Evolutionary conservation across 2,329 filamentous ascomycete species (phyloP), one percentile per base, ranked within the genome.

Genomic region (Kalmusia sp.): DNA sequence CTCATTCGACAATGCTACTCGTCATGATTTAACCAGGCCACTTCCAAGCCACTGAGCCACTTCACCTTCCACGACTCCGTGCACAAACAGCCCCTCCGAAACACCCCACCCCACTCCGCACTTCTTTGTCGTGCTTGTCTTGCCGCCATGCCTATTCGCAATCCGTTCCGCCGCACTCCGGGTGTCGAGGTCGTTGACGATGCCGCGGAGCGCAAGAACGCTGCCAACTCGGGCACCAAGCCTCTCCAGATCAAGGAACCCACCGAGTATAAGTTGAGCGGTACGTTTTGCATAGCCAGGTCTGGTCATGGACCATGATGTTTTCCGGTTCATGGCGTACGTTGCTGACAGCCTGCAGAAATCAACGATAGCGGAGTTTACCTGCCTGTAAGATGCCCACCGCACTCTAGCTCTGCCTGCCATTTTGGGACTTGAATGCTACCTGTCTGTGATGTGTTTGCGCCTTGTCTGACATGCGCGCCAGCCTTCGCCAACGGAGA

Each of bases 281-380:
- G 80, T 82, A 70, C 64, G 77, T 69, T 14, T 34, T 49, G 39
- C 51, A 48, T 41, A 52, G 37, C 35, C 38, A 35, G 9, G 5
- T 41, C 15, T 48, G 49, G 52, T 33, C 52, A 15, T n/a, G 52
- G 15, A 24, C 34, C 53, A 44, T 37, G 48, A 43, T 52, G 46
- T 46, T 30, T 33, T 33, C 35, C 19, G 34, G 49, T 25, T 47
- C 34, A 2, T 33, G 21, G 24, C 15, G 15, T 33, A 27, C 46
- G 61, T 69, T 58, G 64, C 69, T 73, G 59, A 71, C 60, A 40
- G 14, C 55, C 30, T 39, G 64, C 73, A 97, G 93, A 97, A 61
- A 95, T 98, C 74, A 96, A 96, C 72, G 93, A 96, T 76, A 96
- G 90, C 74, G 93, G 93, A 62, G 90, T 96, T 57, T 98, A 96